Percentiles rank a stretch among this genome's conserved stretches.
Evolutionary conservation across 345 rosid species (phyloP).

Genomic region (Luvunga scandens): DNA sequence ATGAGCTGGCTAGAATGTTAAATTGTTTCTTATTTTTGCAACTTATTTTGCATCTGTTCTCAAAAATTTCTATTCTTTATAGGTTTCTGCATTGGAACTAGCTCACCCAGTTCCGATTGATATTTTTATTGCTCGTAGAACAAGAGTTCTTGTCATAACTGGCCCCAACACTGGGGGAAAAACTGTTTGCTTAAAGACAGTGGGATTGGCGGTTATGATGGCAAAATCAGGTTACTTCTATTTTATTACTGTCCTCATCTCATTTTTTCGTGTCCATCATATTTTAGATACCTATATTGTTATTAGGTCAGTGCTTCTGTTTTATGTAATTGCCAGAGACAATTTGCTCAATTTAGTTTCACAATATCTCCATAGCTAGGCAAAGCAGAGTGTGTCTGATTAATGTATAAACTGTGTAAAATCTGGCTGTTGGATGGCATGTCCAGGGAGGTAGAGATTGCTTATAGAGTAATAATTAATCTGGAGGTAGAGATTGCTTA

Average conservation of each 20-base stretch:
- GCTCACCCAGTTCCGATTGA: conserved; percentile 75
- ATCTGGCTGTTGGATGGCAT: neutral
- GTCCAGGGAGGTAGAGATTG: neutral
- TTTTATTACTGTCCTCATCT: neutral
- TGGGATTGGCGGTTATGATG: conserved; percentile 96
- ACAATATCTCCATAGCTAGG: neutral
- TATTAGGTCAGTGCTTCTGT: too few relatives aligned
- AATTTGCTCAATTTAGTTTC: neutral
- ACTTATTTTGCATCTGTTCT: conserved; percentile 6
- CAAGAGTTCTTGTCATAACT: conserved; percentile 78
- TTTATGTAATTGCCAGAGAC: too few relatives aligned
- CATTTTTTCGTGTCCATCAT: neutral
- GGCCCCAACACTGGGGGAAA: conserved; percentile 99
- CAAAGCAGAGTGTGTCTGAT: neutral
- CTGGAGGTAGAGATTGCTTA: neutral
- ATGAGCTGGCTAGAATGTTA: neutral
- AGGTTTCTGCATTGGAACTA: conserved; percentile 55
- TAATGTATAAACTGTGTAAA: neutral
- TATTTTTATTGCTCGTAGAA: conserved; percentile 56
- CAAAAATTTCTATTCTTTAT: conserved; percentile 15
- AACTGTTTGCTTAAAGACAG: conserved; percentile 87
- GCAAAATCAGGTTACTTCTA: conserved; percentile 71
- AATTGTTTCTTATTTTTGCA: neutral
- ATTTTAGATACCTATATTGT: too few relatives aligned
- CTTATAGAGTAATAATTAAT: neutral